Conservation (phyloP, 257 asterid genomes). For the Solanum arcanum region DNA sequence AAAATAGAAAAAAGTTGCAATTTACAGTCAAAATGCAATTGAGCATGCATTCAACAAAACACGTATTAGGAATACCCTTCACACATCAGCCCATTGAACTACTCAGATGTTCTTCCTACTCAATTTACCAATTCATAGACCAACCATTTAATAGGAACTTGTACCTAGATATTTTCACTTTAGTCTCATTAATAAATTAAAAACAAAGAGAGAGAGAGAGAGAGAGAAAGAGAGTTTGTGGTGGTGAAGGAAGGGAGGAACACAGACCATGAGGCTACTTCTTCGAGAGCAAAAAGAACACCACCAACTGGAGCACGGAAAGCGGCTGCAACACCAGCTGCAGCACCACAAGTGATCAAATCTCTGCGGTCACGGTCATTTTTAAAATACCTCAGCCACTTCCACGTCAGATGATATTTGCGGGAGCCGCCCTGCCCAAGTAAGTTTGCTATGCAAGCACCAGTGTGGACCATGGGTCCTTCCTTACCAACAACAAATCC, state of each 20-base stretch:
- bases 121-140: neutral
- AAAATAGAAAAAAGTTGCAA: neutral
- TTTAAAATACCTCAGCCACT: constrained; percentile 84
- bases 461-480: constrained; percentile 99
- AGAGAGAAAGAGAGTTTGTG: neutral
- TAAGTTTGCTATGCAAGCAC: constrained; percentile 92
- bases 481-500: constrained; percentile 98
- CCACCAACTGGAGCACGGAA: constrained; percentile 99
- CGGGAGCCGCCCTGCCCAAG: constrained; percentile 99
- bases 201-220: neutral
- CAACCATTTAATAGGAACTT: neutral
- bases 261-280: constrained; percentile 91
- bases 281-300: constrained; percentile 98
- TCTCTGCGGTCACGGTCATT: constrained; percentile 95
- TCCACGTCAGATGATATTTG: constrained; percentile 89
- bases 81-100: neutral
- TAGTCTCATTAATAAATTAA: neutral
- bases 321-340: constrained; percentile 99
- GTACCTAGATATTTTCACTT: neutral
- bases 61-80: neutral
- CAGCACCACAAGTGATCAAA: constrained; percentile 97
- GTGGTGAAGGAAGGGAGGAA: neutral
- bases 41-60: neutral
- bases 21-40: neutral
- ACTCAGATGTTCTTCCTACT: neutral